A percentile compares a stretch with the other conserved stretches of the same genome.
Conservation (phyloP, 192 early-diverging fungal species). For the Ambispora gerdemannii region DNA sequence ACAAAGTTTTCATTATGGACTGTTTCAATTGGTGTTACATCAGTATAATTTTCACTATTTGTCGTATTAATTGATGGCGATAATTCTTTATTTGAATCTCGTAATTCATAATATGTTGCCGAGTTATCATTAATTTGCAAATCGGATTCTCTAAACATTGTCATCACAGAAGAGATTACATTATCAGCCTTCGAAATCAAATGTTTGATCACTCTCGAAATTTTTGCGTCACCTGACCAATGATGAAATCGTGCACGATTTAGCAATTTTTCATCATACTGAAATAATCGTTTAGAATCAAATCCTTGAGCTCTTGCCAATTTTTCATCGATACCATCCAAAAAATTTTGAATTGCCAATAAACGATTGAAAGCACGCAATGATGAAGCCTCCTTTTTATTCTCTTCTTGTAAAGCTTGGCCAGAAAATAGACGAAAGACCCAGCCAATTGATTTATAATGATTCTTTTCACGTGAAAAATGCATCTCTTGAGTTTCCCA, state of each 20-base stretch:
- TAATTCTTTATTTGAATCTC: background rate
- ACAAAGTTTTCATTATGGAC: background rate
- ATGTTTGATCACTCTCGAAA: constrained; percentile 40
- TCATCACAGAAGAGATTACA: constrained; percentile 1
- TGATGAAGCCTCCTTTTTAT: constrained; percentile 52
- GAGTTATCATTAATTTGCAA: background rate
- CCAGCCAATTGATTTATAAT: constrained; percentile 56
- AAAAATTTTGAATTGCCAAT: constrained; percentile 57
- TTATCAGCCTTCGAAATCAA: constrained; percentile 31
- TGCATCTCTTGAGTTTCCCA: constrained; percentile 52
- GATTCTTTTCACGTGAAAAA: constrained; percentile 39
- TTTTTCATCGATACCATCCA: constrained; percentile 57
- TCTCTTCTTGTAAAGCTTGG: constrained; percentile 56
- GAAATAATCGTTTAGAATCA: constrained; percentile 44
- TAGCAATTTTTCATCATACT: constrained; percentile 50
- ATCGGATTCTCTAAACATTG: background rate
- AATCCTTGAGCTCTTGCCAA: constrained; percentile 48
- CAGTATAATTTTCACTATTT: background rate
- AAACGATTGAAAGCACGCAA: constrained; percentile 59
- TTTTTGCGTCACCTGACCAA: constrained; percentile 50
- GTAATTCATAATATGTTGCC: background rate
- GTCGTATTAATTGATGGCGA: background rate
- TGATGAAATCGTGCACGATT: constrained; percentile 48
- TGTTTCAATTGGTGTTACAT: background rate
- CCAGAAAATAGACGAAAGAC: constrained; percentile 61